Evolutionary conservation across 2,329 filamentous ascomycete species (phyloP), one percentile per base, ranked within the genome.

Genomic region (Fusarium equiseti): DNA sequence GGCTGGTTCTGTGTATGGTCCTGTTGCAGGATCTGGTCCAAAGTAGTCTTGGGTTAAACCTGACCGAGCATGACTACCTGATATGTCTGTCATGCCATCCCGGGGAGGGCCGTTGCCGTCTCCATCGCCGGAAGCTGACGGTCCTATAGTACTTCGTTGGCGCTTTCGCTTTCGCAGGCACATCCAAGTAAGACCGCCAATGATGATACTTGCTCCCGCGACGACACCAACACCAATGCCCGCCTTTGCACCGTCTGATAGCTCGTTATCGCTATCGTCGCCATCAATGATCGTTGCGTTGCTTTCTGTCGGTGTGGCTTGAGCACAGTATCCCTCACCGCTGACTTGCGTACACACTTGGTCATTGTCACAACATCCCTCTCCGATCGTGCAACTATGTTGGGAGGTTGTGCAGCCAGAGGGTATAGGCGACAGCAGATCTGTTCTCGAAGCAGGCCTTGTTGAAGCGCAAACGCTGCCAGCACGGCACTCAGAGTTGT

Each of bases 151-250:
- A 12, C 71, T 73, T 49, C 68, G 62, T 49, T 75, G 72, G 46
- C 75, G 71, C 29, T 74, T 80, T 10, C 81, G 74, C 26, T 80
- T 81, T 31, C 79, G 76, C 29, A 87, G 59, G 62, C 83, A 87
- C 62, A 86, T 79, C 83, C 84, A 89, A 0, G 82, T 80, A 18
- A 83, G 65, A 5, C 73, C 73, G 6, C 81, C 85, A 40, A 87
- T 77, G 16, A 87, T 43, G 8, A 82, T 46, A 6, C 81, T 79
- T 2, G 79, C 81, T 29, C 79, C 84, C 0, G 86, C 75, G 3
- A 85, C 81, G 6, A 86, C 82, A 20, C 86, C 88, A 1, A 86
- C 80, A 8, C 84, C 87, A n/a, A 90, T 85, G 4, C 88, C 88
- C 0, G 85, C 87, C 72, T 85, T 88, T 4, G 86, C 87, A 1